phyloP scores from a whole-genome alignment of 345 rosid genomes.

The Heritiera fomes region DNA sequence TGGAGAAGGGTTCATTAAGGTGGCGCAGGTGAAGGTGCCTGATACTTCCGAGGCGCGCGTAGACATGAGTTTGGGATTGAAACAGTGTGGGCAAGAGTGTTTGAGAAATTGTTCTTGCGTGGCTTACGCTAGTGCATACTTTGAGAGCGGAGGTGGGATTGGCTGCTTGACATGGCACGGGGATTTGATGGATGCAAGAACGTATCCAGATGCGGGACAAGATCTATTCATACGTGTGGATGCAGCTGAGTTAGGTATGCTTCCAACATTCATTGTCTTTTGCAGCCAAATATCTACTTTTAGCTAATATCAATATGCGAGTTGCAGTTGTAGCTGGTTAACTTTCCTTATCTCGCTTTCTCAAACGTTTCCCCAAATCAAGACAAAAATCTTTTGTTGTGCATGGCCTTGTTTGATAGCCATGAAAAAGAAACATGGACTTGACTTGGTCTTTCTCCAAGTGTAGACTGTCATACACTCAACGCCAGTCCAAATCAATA shows the following conservation, averaged over 20 bases:
- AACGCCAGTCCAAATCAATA: too few relatives aligned
- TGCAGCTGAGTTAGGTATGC: slow-evolving; percentile 51
- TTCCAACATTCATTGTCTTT: background rate
- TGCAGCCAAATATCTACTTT: background rate
- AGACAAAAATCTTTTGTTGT: background rate
- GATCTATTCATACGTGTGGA: slow-evolving; percentile 52
- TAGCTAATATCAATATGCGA: background rate
- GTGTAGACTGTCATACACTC: too few relatives aligned
- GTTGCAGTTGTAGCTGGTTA: slow-evolving; percentile 5
- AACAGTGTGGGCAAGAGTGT: slow-evolving; percentile 43
- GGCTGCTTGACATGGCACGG: slow-evolving; percentile 68
- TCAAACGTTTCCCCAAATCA: background rate
- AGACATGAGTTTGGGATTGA: slow-evolving; percentile 41
- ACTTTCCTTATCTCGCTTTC: background rate
- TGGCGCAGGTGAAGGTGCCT: slow-evolving; percentile 48
- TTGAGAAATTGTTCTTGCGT: slow-evolving; percentile 54
- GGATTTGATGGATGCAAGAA: slow-evolving; percentile 41
- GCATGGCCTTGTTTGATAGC: background rate
- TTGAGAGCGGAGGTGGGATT: slow-evolving; percentile 33
- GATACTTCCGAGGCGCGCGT: slow-evolving; percentile 41
- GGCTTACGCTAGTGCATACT: slow-evolving; percentile 51
- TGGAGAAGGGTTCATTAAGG: slow-evolving; percentile 56
- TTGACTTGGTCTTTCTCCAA: background rate
- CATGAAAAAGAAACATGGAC: background rate
- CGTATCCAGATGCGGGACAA: slow-evolving; percentile 40